These are phyloP conservation scores for Euphorbia tirucalli DNA, from an alignment of 345 rosid genomes.

Conservation along the genomic window DNA sequence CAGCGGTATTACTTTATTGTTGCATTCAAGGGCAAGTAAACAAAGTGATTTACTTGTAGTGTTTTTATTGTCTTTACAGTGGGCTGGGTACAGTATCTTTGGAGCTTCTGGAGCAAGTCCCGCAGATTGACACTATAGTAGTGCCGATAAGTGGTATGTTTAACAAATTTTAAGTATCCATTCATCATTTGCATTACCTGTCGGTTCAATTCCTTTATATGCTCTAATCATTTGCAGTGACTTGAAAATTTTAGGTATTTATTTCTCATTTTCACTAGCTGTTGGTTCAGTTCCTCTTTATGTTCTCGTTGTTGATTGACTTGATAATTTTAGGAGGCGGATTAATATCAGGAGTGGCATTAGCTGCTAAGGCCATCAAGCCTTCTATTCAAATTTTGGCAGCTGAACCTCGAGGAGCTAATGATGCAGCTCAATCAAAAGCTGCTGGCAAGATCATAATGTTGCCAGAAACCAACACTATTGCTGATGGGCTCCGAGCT, in stretches of 20 bases:
- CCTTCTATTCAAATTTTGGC: slow-evolving; percentile 73
- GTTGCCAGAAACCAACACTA: slow-evolving; percentile 60
- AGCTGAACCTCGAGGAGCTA: slow-evolving; percentile 88
- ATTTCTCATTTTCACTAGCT: no score
- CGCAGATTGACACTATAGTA: slow-evolving; percentile 63
- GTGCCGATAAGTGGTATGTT: slow-evolving; percentile 83
- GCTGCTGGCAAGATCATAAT: slow-evolving; percentile 63
- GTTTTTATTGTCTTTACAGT: slow-evolving; percentile 37
- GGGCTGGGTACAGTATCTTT: slow-evolving; percentile 86
- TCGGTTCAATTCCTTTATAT: neutral
- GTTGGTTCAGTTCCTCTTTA: no score
- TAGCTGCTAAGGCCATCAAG: slow-evolving; percentile 87
- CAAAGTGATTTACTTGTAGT: no score
- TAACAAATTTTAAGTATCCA: neutral
- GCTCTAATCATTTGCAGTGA: no score
- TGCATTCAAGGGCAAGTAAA: no score
- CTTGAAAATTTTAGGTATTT: slow-evolving; percentile 46
- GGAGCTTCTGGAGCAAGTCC: slow-evolving; percentile 78
- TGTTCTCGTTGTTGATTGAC: no score
- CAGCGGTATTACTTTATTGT: no score
- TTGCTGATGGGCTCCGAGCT: slow-evolving; percentile 91
- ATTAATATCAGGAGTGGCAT: slow-evolving; percentile 83
- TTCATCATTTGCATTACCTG: neutral
- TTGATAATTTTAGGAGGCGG: slow-evolving; percentile 63
- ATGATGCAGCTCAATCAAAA: slow-evolving; percentile 92